Evolutionary conservation across 2,329 filamentous ascomycete genomes (phyloP).

Genomic region (Colletotrichum scovillei): DNA sequence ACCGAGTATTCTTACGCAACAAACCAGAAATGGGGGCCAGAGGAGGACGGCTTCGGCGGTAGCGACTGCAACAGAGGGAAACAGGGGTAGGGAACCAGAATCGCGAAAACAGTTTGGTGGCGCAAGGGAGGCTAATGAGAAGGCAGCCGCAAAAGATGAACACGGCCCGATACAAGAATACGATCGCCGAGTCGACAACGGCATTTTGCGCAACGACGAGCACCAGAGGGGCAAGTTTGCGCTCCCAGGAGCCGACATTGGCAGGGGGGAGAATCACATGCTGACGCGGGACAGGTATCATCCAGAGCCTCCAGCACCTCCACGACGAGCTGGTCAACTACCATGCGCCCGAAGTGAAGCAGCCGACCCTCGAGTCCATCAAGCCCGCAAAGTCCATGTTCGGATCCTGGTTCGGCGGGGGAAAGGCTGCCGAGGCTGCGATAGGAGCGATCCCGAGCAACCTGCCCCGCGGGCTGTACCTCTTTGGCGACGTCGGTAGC

Average conservation of each 20-base stretch:
- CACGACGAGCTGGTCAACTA: slow-evolving; percentile 86
- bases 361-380: slow-evolving; percentile 79
- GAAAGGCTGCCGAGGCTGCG: slow-evolving; percentile 47
- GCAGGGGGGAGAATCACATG: background rate
- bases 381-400: slow-evolving; percentile 66
- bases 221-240: slow-evolving; percentile 80
- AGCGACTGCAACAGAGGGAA: slow-evolving; percentile 25
- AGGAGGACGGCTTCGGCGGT: slow-evolving; percentile 32
- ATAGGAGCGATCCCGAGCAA: slow-evolving; percentile 72
- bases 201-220: slow-evolving; percentile 84
- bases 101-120: background rate
- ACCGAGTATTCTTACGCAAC: background rate
- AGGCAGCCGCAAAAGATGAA: slow-evolving; percentile 41
- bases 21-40: slow-evolving; percentile 2
- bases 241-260: background rate
- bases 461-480: slow-evolving; percentile 89
- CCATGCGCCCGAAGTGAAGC: slow-evolving; percentile 77
- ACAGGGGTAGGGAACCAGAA: slow-evolving; percentile 3
- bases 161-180: slow-evolving; percentile 89
- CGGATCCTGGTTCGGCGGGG: slow-evolving; percentile 70
- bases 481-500: slow-evolving; percentile 96
- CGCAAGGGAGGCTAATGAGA: slow-evolving; percentile 15
- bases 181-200: slow-evolving; percentile 79
- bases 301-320: slow-evolving; percentile 88
- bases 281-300: slow-evolving; percentile 71